phyloP scores from a whole-genome alignment of 2,329 filamentous ascomycete genomes.

The Exophiala aquamarina region DNA sequence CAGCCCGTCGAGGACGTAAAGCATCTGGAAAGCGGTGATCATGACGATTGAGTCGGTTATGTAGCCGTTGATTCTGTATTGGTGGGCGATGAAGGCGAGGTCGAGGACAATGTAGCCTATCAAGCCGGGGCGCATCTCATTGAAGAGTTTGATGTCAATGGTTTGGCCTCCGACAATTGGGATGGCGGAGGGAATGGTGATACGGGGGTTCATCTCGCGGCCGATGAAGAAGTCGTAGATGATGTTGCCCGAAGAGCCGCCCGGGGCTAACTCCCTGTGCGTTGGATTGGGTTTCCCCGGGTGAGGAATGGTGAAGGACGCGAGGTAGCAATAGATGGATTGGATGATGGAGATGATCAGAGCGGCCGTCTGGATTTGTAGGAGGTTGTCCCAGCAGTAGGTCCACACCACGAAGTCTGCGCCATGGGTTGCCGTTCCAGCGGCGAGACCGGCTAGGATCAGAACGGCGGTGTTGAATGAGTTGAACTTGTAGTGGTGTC shows the following conservation, averaged over 20 bases:
- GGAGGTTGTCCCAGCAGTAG: conserved; percentile 87
- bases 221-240: conserved; percentile 98
- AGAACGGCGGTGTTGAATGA: conserved; percentile 73
- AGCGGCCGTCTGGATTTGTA: conserved; percentile 81
- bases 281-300: conserved; percentile 63
- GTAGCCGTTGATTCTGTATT: conserved; percentile 80
- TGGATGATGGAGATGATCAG: conserved; percentile 72
- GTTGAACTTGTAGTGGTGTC: conserved; percentile 80
- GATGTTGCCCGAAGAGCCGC: conserved; percentile 78
- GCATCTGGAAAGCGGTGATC: conserved; percentile 70
- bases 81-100: conserved; percentile 78
- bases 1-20: conserved; percentile 82
- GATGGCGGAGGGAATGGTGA: conserved; percentile 54
- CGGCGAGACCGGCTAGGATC: conserved; percentile 68
- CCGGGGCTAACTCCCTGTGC: conserved; percentile 74
- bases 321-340: conserved; percentile 76
- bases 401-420: conserved; percentile 86
- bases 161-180: conserved; percentile 71
- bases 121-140: conserved; percentile 88
- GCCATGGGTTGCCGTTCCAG: conserved; percentile 74
- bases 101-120: conserved; percentile 86
- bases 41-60: conserved; percentile 84
- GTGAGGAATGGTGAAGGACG: conserved; percentile 74
- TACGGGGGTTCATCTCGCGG: conserved; percentile 86
- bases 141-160: conserved; percentile 86